Evolutionary conservation across 148 eudicot species (phyloP).

Genomic region (Heliamphora exappendiculata): DNA sequence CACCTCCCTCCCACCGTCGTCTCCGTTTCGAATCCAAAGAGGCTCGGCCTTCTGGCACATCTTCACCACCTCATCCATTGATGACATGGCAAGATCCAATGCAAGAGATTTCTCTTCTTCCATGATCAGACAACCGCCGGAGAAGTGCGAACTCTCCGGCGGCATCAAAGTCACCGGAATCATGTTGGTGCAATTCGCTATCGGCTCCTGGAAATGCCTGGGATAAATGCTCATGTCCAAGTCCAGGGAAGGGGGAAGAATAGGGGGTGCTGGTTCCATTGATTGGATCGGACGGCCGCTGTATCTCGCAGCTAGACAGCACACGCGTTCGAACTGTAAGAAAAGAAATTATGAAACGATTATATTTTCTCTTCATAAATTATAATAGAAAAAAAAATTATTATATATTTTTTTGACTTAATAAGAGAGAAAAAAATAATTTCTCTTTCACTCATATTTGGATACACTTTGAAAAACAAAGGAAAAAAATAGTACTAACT

Average conservation of each 20-base stretch:
- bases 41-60: conserved; percentile 65
- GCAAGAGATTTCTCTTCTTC: conserved; percentile 77
- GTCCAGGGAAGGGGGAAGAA: conserved; percentile 61
- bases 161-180: conserved; percentile 49
- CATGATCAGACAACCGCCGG: conserved; percentile 29
- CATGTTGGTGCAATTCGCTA: conserved; percentile 33
- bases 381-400: no score
- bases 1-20: conserved; percentile 29
- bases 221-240: conserved; percentile 73
- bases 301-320: conserved; percentile 50
- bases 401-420: no score
- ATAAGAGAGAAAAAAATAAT: no score
- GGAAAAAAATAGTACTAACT: no score
- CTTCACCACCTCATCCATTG: conserved; percentile 58
- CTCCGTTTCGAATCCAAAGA: conserved; percentile 52
- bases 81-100: conserved; percentile 65
- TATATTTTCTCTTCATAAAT: no score
- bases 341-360: no score
- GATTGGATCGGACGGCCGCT: conserved; percentile 49
- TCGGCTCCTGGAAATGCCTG: conserved; percentile 54
- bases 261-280: conserved; percentile 34
- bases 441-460: no score
- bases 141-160: conserved; percentile 35
- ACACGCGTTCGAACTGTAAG: conserved; percentile 65
- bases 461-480: no score